Evolutionary conservation across 768 basidiomycete genomes (phyloP).

Genomic region (Suillus discolor): DNA sequence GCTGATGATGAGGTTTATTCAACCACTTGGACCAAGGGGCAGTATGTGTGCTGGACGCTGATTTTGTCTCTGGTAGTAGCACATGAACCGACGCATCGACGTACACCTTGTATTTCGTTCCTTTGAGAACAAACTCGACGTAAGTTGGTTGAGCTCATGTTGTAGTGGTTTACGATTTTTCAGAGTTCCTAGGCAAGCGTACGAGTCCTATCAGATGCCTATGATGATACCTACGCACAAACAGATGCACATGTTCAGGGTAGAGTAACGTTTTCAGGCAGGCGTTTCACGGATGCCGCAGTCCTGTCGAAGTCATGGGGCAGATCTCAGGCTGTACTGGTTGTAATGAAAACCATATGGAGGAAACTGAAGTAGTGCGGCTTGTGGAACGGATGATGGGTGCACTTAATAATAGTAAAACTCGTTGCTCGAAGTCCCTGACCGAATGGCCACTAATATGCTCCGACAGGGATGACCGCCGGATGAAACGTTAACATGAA

Average conservation of each 20-base stretch:
- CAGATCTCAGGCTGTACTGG: constrained; percentile 39
- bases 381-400: not conserved
- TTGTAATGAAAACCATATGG: constrained; percentile 16
- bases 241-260: constrained; percentile 45
- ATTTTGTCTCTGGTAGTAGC: constrained; percentile 17
- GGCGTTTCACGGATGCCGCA: constrained; percentile 40
- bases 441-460: not conserved
- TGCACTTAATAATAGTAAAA: not conserved
- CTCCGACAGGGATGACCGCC: not conserved
- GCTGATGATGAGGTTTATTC: constrained; percentile 35
- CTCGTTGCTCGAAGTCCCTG: not conserved
- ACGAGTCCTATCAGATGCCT: constrained; percentile 42
- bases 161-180: too few species aligned
- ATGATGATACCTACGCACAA: constrained; percentile 23
- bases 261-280: constrained; percentile 43
- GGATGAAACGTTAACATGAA: too few species aligned
- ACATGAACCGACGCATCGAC: constrained; percentile 15
- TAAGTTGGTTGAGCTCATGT: constrained; percentile 33
- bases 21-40: constrained; percentile 44
- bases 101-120: constrained; percentile 16
- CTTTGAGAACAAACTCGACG: constrained; percentile 11
- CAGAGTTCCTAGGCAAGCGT: constrained; percentile 14
- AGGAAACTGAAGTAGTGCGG: not conserved
- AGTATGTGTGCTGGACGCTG: constrained; percentile 22
- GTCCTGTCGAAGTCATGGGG: constrained; percentile 28